Evolutionary conservation across 2,329 filamentous ascomycete species (phyloP).

Genomic region (Fusarium mundagurra): DNA sequence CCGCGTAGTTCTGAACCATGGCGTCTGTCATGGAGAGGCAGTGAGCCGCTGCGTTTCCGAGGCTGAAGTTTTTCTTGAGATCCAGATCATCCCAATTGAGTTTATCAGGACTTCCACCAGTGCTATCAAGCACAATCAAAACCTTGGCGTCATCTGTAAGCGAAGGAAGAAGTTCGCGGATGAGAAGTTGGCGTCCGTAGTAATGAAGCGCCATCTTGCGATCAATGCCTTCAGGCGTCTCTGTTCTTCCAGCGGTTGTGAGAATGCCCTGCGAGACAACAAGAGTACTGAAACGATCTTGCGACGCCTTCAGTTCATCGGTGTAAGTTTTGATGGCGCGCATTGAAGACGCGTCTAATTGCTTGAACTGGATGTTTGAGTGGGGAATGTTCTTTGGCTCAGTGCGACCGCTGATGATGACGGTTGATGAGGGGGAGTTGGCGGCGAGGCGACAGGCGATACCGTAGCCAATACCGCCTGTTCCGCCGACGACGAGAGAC

Average conservation of each 20-base stretch:
- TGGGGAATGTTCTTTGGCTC: slow-evolving; percentile 45
- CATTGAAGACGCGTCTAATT: slow-evolving; percentile 49
- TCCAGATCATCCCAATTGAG: slow-evolving; percentile 54
- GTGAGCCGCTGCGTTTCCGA: slow-evolving; percentile 49
- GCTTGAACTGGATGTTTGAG: slow-evolving; percentile 47
- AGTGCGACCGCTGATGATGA: slow-evolving; percentile 49
- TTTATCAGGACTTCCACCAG: slow-evolving; percentile 44
- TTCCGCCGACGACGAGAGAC: slow-evolving; percentile 50
- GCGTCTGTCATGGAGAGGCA: slow-evolving; percentile 52
- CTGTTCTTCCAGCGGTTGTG: slow-evolving; percentile 48
- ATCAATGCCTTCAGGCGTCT: slow-evolving; percentile 57
- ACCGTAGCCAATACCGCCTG: slow-evolving; percentile 49
- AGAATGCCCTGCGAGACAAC: slow-evolving; percentile 53
- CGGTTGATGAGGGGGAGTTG: slow-evolving; percentile 35
- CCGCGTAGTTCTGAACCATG: slow-evolving; percentile 49
- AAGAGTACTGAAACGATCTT: slow-evolving; percentile 49
- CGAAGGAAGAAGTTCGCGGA: slow-evolving; percentile 51
- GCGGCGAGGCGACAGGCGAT: slow-evolving; percentile 49
- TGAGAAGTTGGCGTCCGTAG: slow-evolving; percentile 56
- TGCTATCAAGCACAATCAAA: slow-evolving; percentile 50
- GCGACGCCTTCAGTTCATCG: slow-evolving; percentile 35
- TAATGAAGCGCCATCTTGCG: slow-evolving; percentile 58
- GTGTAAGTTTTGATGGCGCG: slow-evolving; percentile 48
- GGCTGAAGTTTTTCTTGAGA: slow-evolving; percentile 48
- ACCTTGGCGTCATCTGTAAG: slow-evolving; percentile 52